Percentiles rank a stretch among this genome's conserved stretches.
Conservation (phyloP, 352 stramenopile species). For the Globisporangium carolinianum region DNA sequence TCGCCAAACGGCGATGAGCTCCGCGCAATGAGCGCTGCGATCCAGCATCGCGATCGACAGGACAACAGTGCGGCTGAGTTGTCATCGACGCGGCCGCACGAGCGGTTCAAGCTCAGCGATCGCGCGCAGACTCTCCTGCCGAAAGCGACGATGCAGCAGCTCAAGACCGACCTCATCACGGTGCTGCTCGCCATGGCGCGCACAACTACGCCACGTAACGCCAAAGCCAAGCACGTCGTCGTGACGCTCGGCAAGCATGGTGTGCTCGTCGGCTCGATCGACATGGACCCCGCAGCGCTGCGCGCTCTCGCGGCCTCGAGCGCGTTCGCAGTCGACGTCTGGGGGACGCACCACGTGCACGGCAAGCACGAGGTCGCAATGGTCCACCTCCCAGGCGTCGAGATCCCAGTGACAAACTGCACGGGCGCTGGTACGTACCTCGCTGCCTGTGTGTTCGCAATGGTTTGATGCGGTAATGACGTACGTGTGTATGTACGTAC, state of each 20-base stretch:
- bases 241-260: conserved; percentile 77
- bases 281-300: conserved; percentile 29
- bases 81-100: conserved; percentile 10
- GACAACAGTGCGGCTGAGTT: neutral
- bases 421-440: conserved; percentile 51
- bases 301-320: conserved; percentile 18
- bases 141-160: conserved; percentile 33
- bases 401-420: conserved; percentile 60
- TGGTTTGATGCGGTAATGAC: no score
- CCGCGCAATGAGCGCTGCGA: conserved; percentile 55
- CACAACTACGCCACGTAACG: conserved; percentile 11
- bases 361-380: conserved; percentile 35
- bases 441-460: neutral
- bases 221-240: conserved; percentile 44
- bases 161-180: conserved; percentile 69
- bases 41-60: conserved; percentile 25
- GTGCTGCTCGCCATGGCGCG: conserved; percentile 59
- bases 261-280: conserved; percentile 60
- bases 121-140: conserved; percentile 32
- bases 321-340: conserved; percentile 42
- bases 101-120: conserved; percentile 46
- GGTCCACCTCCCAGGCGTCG: conserved; percentile 54
- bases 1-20: conserved; percentile 78
- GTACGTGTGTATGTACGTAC: neutral
- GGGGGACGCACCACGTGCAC: conserved; percentile 47